Conservation (phyloP, 2,329 filamentous ascomycete species). For the Neopestalotiopsis rosae region DNA sequence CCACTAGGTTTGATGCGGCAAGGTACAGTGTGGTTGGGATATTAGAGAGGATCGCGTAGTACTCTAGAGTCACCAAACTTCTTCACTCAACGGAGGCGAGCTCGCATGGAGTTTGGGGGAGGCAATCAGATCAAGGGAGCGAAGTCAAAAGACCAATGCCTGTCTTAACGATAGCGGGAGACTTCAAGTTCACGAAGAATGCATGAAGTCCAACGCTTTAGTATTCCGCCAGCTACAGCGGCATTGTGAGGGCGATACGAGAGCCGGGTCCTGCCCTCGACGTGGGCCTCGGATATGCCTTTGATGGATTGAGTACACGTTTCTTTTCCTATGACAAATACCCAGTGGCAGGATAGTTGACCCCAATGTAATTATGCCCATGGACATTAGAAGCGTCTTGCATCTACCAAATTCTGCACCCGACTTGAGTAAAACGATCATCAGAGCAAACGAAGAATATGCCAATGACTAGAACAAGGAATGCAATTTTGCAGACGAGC, state of each 20-base stretch:
- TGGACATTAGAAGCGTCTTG: neutral
- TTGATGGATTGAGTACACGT: constrained; percentile 25
- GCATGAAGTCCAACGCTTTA: neutral
- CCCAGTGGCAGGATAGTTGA: constrained; percentile 26
- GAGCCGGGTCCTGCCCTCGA: constrained; percentile 22
- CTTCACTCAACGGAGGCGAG: neutral
- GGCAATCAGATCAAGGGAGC: neutral
- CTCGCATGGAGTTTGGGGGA: constrained; percentile 6
- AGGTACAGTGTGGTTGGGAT: constrained; percentile 3
- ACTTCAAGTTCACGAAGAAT: neutral
- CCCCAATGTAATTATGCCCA: constrained; percentile 27
- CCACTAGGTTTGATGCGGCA: neutral
- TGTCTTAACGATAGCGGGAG: constrained; percentile 3
- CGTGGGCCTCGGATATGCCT: constrained; percentile 22
- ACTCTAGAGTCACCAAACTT: neutral
- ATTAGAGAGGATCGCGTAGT: constrained; percentile 2
- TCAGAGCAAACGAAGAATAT: neutral
- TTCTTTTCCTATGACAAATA: constrained; percentile 25
- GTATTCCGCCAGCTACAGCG: constrained; percentile 15
- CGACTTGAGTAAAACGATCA: neutral
- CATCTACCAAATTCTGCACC: neutral
- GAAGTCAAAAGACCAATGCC: neutral
- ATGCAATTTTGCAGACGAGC: no score
- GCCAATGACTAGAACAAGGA: no score
- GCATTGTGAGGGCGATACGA: constrained; percentile 22